Base-by-base conservation (phyloP, 208 protist genomes). In the Acanthamoeba lenticulata region DNA sequence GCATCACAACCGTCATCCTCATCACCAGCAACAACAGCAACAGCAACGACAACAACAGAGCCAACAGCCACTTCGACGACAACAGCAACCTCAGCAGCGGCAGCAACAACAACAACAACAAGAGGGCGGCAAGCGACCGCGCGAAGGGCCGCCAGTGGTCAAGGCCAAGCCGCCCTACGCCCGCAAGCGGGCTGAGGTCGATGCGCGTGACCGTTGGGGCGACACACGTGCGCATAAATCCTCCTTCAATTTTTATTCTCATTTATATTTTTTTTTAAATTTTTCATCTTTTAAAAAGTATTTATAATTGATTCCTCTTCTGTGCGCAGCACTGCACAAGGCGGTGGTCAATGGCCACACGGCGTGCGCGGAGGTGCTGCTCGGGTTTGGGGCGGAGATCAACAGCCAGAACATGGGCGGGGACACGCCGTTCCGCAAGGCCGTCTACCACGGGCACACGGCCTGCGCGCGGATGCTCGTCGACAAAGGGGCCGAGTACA, bases 361-460 rank as follows among this genome's bases (percentile, higher is more conserved):
- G 32, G 27, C 83, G 17, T 90, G 49, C 83, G 83, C 83, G 11
- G 40, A 40, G 83, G n/a, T 67, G 6, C 38, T 90, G 24, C 27
- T 90, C 11, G 49, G 38, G 29, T 36, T 38, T 21, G 52, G 52
- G 36, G 83, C 83, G 9, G 7, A 90, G 29, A 65, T 65, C 36
- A 90, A 90, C 83, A 65, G 45, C 40, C 45, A 90, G 52, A 90
- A 90, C 29, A 52, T 90, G 83, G 83, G 83, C 32, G 83, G 83
- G 6, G 83, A 90, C 52, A 90, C 83, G 27, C 83, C 83, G 5
- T 90, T 90, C 38, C 36, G 83, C 32, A 90, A 90, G 49, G 83
- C 83, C 44, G 38, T 90, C 34, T 90, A 90, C 29, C 83, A 90
- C 52, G 83, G 83, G 7, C 83, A 90, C 49, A 90, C 83, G 4